Percentiles rank a stretch among this genome's conserved stretches.
Evolutionary conservation across 768 basidiomycete genomes (phyloP).

Genomic region (Tylopilus subfusipes): DNA sequence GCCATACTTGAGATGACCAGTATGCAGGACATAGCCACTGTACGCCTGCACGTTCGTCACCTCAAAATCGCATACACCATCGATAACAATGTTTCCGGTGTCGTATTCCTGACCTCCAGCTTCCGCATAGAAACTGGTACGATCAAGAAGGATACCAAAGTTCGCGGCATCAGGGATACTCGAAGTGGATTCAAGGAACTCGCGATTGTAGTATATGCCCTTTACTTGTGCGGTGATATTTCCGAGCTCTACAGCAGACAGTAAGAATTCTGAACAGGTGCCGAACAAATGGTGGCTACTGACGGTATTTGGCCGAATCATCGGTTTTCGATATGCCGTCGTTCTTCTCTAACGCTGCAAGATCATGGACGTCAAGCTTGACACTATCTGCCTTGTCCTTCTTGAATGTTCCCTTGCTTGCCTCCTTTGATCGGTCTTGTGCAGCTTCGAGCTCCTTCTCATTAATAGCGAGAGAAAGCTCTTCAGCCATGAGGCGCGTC

Average conservation of each 20-base stretch:
- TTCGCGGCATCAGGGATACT: constrained; percentile 58
- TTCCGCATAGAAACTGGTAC: constrained; percentile 96
- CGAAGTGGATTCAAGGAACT: constrained; percentile 66
- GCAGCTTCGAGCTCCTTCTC: constrained; percentile 88
- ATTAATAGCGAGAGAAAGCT: constrained; percentile 79
- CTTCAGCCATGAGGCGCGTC: constrained; percentile 96
- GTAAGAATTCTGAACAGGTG: background rate
- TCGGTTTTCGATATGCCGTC: constrained; percentile 82
- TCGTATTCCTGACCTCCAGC: constrained; percentile 97
- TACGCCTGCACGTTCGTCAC: constrained; percentile 92
- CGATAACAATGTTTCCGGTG: constrained; percentile 91
- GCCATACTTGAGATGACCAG: constrained; percentile 88
- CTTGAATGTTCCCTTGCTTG: constrained; percentile 81
- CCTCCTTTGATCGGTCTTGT: constrained; percentile 83
- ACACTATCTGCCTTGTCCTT: constrained; percentile 64
- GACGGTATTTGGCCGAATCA: constrained; percentile 89
- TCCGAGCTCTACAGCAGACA: constrained; percentile 55
- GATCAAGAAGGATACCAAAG: constrained; percentile 88
- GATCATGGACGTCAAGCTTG: constrained; percentile 94
- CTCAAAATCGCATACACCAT: constrained; percentile 87
- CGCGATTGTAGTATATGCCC: constrained; percentile 79
- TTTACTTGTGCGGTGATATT: constrained; percentile 74
- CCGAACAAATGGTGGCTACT: constrained; percentile 25
- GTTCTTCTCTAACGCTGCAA: constrained; percentile 81
- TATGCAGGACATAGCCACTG: constrained; percentile 94